A percentile compares a stretch with the other conserved stretches of the same genome.
These are phyloP conservation scores for Gossypium sturtianum DNA, from an alignment of 345 rosid species.

Conservation along the genomic window DNA sequence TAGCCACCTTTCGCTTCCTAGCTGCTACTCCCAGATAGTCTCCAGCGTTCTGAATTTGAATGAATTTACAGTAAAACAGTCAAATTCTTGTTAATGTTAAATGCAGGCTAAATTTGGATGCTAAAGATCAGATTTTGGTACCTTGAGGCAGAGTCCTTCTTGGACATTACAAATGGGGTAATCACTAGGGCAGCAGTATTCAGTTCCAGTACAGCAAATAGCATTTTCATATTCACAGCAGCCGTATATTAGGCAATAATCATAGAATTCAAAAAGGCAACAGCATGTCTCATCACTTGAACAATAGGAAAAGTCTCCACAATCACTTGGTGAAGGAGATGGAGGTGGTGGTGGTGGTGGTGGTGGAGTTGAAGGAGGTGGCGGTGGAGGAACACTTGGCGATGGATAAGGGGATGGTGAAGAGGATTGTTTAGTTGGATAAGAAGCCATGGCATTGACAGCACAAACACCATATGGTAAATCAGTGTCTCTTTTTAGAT, in stretches of 20 bases:
- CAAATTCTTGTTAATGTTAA: not conserved
- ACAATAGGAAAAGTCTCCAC: constrained; percentile 60
- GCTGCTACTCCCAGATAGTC: constrained; percentile 52
- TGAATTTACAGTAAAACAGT: not conserved
- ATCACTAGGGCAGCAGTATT: constrained; percentile 59
- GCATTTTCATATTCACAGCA: constrained; percentile 62
- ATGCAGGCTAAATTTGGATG: not conserved
- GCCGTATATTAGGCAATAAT: constrained; percentile 46
- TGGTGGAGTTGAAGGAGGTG: constrained; percentile 25
- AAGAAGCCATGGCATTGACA: constrained; percentile 65
- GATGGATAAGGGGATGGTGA: constrained; percentile 52
- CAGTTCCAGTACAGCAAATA: constrained; percentile 53
- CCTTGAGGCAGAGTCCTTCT: constrained; percentile 63
- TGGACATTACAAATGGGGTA: constrained; percentile 61
- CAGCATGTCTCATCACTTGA: constrained; percentile 58
- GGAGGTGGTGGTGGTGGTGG: constrained; percentile 36
- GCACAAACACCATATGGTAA: constrained; percentile 50
- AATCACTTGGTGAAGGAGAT: constrained; percentile 48
- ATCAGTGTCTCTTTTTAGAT: constrained; percentile 35
- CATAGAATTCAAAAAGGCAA: constrained; percentile 41
- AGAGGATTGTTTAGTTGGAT: constrained; percentile 54
- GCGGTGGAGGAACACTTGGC: constrained; percentile 23
- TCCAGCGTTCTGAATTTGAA: constrained; percentile 29
- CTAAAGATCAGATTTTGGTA: constrained; percentile 8
- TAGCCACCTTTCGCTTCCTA: constrained; percentile 49